Evolutionary conservation across 441 rosid genomes (phyloP).

Genomic region (Mallotus repandus): DNA sequence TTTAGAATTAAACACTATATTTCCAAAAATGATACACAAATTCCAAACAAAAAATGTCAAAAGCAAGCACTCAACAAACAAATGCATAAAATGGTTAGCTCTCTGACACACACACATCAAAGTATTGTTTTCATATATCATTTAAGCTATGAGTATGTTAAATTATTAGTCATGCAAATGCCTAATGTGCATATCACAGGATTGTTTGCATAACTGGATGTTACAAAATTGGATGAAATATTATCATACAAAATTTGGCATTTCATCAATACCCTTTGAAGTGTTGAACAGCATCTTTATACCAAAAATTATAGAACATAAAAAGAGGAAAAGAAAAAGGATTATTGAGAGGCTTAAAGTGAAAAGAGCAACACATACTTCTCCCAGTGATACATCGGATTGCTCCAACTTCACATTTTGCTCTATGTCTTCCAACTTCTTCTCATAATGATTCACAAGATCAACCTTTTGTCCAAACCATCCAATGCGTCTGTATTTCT

Average conservation of each 20-base stretch:
- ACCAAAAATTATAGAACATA: background rate
- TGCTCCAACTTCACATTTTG: constrained; percentile 64
- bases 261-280: background rate
- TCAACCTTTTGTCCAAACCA: constrained; percentile 52
- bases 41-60: background rate
- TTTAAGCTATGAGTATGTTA: background rate
- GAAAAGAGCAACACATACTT: constrained; percentile 40
- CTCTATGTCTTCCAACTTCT: constrained; percentile 60
- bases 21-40: background rate
- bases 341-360: constrained; percentile 3
- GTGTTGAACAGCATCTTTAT: background rate
- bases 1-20: background rate
- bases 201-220: background rate
- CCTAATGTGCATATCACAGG: background rate
- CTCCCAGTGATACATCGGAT: constrained; percentile 59
- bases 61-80: background rate
- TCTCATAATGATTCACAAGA: constrained; percentile 68
- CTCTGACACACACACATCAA: background rate
- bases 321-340: constrained; percentile 7
- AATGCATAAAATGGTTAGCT: background rate
- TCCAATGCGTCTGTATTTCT: constrained; percentile 40
- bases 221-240: background rate
- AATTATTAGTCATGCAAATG: background rate
- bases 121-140: background rate
- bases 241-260: background rate